Evolutionary conservation across 1,284 basidiomycete species (phyloP).

Genomic region (Stygiomarasmius scandens): DNA sequence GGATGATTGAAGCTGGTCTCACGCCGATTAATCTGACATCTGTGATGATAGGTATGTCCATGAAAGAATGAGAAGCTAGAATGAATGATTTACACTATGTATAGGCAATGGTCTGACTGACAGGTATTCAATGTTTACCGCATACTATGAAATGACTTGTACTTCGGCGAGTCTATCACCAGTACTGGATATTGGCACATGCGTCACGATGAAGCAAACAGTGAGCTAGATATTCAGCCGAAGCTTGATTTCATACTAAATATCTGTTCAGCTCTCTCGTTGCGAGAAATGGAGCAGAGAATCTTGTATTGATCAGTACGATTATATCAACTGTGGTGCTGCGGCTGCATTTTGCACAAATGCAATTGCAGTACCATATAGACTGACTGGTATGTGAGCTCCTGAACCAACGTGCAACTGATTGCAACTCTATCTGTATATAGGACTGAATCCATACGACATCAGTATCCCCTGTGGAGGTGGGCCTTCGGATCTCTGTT

Average conservation of each 20-base stretch:
- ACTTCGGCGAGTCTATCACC: conserved; percentile 45
- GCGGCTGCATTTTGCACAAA: conserved; percentile 50
- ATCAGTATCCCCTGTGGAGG: conserved; percentile 62
- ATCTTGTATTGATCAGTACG: conserved; percentile 50
- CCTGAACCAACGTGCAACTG: too few relatives aligned
- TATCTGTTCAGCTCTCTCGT: conserved; percentile 39
- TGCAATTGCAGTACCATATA: conserved; percentile 35
- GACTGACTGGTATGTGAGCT: conserved; percentile 33
- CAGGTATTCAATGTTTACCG: conserved; percentile 39
- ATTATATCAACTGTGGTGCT: conserved; percentile 54
- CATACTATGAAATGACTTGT: conserved; percentile 55
- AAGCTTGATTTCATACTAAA: too few relatives aligned
- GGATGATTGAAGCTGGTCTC: conserved; percentile 56
- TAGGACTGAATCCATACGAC: conserved; percentile 61
- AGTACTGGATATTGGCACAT: conserved; percentile 33
- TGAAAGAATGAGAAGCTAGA: too few relatives aligned
- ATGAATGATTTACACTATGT: too few relatives aligned
- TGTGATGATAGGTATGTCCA: conserved; percentile 70
- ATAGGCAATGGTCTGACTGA: conserved; percentile 63
- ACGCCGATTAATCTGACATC: conserved; percentile 80
- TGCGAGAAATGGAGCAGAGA: conserved; percentile 52
- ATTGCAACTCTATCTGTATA: too few relatives aligned
- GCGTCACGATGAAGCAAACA: conserved; percentile 51
- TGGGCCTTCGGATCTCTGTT: conserved; percentile 42
- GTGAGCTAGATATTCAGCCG: conserved; percentile 33